Base-by-base conservation (phyloP, 2,329 filamentous ascomycete species). In the Grosmannia huntii region DNA sequence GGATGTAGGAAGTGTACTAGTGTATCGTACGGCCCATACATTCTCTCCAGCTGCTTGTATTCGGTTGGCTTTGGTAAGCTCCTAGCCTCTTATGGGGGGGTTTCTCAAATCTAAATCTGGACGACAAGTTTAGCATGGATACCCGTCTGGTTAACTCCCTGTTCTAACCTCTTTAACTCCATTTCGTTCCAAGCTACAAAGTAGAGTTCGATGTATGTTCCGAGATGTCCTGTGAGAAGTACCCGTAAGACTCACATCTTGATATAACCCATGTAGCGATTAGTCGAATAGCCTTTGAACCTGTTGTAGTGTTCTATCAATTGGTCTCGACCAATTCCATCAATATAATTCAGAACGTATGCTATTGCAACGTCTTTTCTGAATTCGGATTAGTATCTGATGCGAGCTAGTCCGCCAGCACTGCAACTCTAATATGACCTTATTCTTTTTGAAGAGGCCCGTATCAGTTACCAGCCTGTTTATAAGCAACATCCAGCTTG, bases 381-480 rank as follows among this genome's bases (percentile, higher is more conserved):
- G 16, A 41, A 4, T 41, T 16, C 16, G 12, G 36, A 14, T 12
- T 16, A 38, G 10, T 9, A 12, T 12, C 33, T 36, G 6, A 28
- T 28, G 28, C 28, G 28, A 28, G 28, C 28, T 28, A 5, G 28
- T 28, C 28, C 5, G 28, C 28, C 59, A 1, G 33, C 54, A 0
- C 28, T 28, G 28, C 28, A 28, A 28, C 28, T 7, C 7, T 28
- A n/a, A 0, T 61, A 57, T 55, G 58, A 61, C 28, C 55, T 60
- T 1, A 56, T 60, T 5, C 55, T 58, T 19, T 12, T 60, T 7
- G 56, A 60, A 21, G 25, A 55, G 5, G 12, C 23, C 2, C 46
- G 25, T 9, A 21, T 55, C 7, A n/a, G 19, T 4, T 60, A 55
- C 46, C 53, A 56, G 50, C 58, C 58, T 12, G 27, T 61, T 9